Evolutionary conservation across 495 filamentous ascomycete species (phyloP).

Genomic region (Trichoderma orchidacearum): DNA sequence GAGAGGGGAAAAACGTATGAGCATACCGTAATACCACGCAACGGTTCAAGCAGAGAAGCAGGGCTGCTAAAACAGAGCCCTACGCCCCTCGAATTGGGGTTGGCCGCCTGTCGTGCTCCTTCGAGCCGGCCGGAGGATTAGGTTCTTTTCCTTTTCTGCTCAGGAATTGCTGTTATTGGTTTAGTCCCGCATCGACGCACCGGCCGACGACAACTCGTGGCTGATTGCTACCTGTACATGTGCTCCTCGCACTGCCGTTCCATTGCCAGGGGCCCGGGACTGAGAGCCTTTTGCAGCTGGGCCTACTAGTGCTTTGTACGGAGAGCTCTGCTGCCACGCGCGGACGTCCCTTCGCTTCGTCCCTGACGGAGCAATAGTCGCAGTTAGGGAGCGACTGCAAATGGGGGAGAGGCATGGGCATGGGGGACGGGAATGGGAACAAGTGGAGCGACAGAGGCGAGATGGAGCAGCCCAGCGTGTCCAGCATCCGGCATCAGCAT

Average conservation of each 20-base stretch:
- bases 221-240: no score
- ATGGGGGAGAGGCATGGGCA: not conserved
- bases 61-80: not conserved
- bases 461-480: not conserved
- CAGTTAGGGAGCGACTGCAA: not conserved
- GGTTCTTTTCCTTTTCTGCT: not conserved
- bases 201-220: not conserved
- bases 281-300: no score
- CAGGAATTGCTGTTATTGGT: not conserved
- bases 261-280: not conserved
- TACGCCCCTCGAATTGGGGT: not conserved
- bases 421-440: not conserved
- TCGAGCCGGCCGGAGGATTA: not conserved
- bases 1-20: no score
- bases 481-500: not conserved
- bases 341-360: not conserved
- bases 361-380: not conserved
- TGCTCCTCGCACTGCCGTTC: not conserved
- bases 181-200: not conserved
- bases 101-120: not conserved
- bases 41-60: no score
- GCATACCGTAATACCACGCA: no score
- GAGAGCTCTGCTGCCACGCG: not conserved
- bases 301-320: no score
- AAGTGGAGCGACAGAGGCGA: not conserved